Conservation (phyloP, 2,329 filamentous ascomycete species). For the Penicillium olsonii region DNA sequence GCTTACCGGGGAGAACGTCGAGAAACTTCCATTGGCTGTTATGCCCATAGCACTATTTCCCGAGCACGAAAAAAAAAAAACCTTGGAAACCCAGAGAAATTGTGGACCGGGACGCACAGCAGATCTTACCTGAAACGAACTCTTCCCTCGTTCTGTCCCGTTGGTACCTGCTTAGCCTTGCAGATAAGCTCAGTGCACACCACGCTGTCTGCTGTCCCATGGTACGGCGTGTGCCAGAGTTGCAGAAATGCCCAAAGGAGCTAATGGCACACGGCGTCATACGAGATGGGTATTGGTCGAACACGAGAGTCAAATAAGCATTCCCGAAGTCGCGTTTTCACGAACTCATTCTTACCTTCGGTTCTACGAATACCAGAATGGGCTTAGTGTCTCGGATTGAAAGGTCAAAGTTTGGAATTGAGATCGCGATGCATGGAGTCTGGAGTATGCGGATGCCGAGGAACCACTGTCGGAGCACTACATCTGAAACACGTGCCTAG, state of each 20-base stretch:
- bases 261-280: neutral
- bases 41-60: too few species aligned
- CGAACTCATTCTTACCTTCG: too few species aligned
- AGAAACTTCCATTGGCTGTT: slow-evolving; percentile 21
- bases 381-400: slow-evolving; percentile 14
- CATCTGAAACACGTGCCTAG: slow-evolving; percentile 5
- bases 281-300: too few species aligned
- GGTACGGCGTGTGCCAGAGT: slow-evolving; percentile 10
- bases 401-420: slow-evolving; percentile 4
- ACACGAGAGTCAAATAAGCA: too few species aligned
- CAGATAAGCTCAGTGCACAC: neutral
- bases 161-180: neutral
- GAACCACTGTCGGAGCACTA: neutral
- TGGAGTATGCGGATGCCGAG: slow-evolving; percentile 14
- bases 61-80: too few species aligned
- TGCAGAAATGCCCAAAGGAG: neutral
- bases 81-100: too few species aligned
- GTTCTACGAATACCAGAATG: slow-evolving; percentile 4
- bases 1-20: slow-evolving; percentile 1
- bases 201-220: neutral
- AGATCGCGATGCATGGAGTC: slow-evolving; percentile 10
- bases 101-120: slow-evolving; percentile 12
- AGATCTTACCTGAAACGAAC: slow-evolving; percentile 20
- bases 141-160: slow-evolving; percentile 11
- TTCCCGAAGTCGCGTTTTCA: too few species aligned